Conservation (phyloP, 345 rosid species). For the Corchorus capsularis region DNA sequence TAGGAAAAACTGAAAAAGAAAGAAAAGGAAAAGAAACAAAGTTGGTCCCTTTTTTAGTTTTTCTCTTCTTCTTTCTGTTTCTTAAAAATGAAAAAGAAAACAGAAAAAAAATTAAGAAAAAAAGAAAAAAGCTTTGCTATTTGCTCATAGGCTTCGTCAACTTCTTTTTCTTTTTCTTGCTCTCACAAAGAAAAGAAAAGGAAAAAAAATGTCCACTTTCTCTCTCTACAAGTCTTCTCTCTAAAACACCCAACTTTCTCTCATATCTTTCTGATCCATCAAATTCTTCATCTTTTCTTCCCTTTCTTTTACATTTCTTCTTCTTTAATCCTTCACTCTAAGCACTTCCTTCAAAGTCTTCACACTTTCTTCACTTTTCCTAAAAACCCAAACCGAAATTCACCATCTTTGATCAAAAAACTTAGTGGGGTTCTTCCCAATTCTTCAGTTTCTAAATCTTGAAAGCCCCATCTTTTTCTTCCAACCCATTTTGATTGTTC, state of each 20-base stretch:
- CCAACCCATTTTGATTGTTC: neutral
- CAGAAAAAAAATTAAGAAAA: neutral
- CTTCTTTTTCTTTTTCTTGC: constrained; percentile 24
- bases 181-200: neutral
- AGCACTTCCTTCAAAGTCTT: neutral
- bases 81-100: neutral
- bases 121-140: neutral
- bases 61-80: neutral
- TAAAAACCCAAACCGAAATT: neutral
- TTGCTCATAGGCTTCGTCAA: constrained; percentile 36
- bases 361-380: constrained; percentile 1
- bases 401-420: neutral
- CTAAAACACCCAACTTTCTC: neutral
- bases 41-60: neutral
- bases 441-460: neutral
- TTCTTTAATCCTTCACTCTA: constrained; percentile 4
- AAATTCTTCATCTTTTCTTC: neutral
- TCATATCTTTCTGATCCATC: neutral
- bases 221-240: neutral
- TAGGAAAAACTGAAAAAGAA: neutral
- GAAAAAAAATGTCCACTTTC: neutral
- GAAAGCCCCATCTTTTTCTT: neutral
- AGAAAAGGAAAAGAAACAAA: neutral
- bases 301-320: neutral
- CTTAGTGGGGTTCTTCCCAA: neutral